Evolutionary conservation across 1,284 basidiomycete species (phyloP).

Genomic region (Papiliotrema fonsecae): DNA sequence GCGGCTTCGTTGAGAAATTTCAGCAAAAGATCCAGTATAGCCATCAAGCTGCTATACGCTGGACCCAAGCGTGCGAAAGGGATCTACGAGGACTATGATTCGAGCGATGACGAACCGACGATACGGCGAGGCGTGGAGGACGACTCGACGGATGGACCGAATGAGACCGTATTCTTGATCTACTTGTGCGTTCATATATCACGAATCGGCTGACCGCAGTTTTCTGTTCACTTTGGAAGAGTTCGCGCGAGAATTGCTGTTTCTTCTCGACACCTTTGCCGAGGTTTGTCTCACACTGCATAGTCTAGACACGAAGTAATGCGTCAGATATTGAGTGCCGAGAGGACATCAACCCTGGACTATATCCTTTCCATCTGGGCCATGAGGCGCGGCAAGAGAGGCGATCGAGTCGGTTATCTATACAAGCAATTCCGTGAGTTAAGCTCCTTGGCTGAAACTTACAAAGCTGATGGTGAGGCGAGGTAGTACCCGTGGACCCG

Average conservation of each 20-base stretch:
- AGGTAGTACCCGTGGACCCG: constrained; percentile 59
- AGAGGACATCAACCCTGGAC: constrained; percentile 22
- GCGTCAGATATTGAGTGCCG: constrained; percentile 31
- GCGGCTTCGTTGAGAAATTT: constrained; percentile 67
- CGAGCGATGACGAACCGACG: constrained; percentile 24
- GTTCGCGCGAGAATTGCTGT: constrained; percentile 74
- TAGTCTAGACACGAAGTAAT: not conserved
- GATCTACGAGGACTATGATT: constrained; percentile 16
- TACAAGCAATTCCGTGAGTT: constrained; percentile 42
- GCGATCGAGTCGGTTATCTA: constrained; percentile 19
- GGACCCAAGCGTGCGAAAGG: constrained; percentile 45
- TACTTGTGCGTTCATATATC: constrained; percentile 65
- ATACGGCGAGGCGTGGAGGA: too few species aligned
- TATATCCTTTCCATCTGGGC: constrained; percentile 24
- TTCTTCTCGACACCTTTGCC: constrained; percentile 62
- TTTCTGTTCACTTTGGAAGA: constrained; percentile 92
- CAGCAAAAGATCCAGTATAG: constrained; percentile 61
- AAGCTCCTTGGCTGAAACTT: constrained; percentile 1
- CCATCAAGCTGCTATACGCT: constrained; percentile 68
- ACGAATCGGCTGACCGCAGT: constrained; percentile 49
- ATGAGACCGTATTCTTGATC: constrained; percentile 67
- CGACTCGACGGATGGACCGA: constrained; percentile 42
- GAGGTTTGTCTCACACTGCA: not conserved
- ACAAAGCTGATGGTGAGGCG: constrained; percentile 53
- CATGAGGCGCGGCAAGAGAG: not conserved